Conservation (phyloP, 2,329 filamentous ascomycete species). For the Penicillium sclerotigenum region DNA sequence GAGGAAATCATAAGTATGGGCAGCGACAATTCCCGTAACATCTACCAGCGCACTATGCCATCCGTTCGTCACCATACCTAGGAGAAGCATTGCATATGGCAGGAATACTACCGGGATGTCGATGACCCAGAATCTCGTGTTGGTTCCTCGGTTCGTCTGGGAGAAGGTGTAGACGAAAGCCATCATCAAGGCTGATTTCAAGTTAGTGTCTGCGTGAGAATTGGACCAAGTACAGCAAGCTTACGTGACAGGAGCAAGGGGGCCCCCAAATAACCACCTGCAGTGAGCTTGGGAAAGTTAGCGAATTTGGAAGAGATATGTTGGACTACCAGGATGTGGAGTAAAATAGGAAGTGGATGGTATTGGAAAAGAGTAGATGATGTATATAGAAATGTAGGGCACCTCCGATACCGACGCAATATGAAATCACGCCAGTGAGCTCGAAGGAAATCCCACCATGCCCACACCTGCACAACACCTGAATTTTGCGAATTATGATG, state of each 20-base stretch:
- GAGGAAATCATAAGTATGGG: slow-evolving; percentile 87
- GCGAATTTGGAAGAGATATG: slow-evolving; percentile 26
- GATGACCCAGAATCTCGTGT: slow-evolving; percentile 76
- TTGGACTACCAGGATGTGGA: slow-evolving; percentile 22
- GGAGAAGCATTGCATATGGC: slow-evolving; percentile 73
- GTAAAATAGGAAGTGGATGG: slow-evolving; percentile 19
- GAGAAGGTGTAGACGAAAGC: slow-evolving; percentile 80
- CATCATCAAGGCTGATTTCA: slow-evolving; percentile 65
- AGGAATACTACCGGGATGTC: slow-evolving; percentile 78
- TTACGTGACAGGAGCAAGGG: slow-evolving; percentile 40
- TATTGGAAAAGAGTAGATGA: slow-evolving; percentile 22
- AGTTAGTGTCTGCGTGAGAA: slow-evolving; percentile 33
- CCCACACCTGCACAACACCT: slow-evolving; percentile 64
- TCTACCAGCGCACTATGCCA: slow-evolving; percentile 59
- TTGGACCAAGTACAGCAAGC: slow-evolving; percentile 12
- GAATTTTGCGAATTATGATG: slow-evolving; percentile 58
- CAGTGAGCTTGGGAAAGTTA: slow-evolving; percentile 38
- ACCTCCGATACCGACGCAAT: slow-evolving; percentile 62
- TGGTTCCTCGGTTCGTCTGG: slow-evolving; percentile 77
- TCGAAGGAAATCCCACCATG: slow-evolving; percentile 73
- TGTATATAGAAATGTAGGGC: slow-evolving; percentile 57
- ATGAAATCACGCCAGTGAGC: slow-evolving; percentile 56
- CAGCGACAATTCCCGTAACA: slow-evolving; percentile 75
- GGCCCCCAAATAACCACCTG: slow-evolving; percentile 37
- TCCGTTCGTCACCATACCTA: slow-evolving; percentile 68